Evolutionary conservation across 306 rosid genomes (phyloP), one percentile per base, ranked within the genome.

Genomic region (Malus asiatica): DNA sequence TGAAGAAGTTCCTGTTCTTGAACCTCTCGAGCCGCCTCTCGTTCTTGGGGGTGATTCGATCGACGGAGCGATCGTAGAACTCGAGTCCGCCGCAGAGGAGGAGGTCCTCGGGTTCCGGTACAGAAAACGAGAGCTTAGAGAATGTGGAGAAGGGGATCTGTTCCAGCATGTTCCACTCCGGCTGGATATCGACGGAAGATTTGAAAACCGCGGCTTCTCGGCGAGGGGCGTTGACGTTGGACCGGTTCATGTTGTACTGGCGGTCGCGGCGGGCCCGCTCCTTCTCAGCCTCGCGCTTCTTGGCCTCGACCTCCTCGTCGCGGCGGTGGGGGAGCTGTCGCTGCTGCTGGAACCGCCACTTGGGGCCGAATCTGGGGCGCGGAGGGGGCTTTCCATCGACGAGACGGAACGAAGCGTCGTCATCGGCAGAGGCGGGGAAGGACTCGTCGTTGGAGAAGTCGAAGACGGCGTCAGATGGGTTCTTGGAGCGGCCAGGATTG

Each of bases 91-190:
- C 96, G 46, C 97, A 92, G 44, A 90, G 80, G 4, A 90, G 90
- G 51, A 94, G 91, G 33, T 94, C 98, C 27, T 90, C 92, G 0
- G 98, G 98, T 44, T 94, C 98, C 0, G 95, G 90, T 5, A 84
- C 97, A 1, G 88, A 71, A 84, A 90, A 94, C 10, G 98, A 94
- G 19, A 94, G 95, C 85, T 94, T 94, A 0, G 97, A 90, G 89
- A 94, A 90, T 4, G 97, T 90, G 11, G 95, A 89, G 80, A 94
- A 94, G 0, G 96, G 97, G 73, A 94, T 92, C 89, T 94, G 97
- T 8, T 94, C 98, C 2, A 88, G 93, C 96, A 92, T 94, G 73
- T 92, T 92, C 98, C 98, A 94, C 35, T 94, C 96, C 0, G 97
- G 98, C 32, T 94, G 98, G 29, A 94, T 93, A 23, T 93, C 98